These are phyloP conservation scores for Hygrocybe coccinea DNA, from an alignment of 768 basidiomycete species.

Conservation along the genomic window DNA sequence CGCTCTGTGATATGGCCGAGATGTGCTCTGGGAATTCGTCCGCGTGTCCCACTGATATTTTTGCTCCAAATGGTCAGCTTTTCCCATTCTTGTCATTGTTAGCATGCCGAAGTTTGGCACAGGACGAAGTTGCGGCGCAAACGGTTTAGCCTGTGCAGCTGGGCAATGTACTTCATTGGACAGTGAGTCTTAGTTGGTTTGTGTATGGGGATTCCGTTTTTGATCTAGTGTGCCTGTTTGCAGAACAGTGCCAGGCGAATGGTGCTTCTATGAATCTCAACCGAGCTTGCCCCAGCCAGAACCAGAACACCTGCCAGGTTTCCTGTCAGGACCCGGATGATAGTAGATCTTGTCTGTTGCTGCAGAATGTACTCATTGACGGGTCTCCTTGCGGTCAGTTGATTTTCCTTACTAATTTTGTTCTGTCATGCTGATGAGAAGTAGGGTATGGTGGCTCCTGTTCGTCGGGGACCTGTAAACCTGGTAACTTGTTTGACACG, in stretches of 20 bases:
- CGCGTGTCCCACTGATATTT: constrained; percentile 62
- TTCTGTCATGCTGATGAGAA: constrained; percentile 10
- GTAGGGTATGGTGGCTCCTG: constrained; percentile 74
- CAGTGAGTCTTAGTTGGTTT: constrained; percentile 38
- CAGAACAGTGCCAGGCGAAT: constrained; percentile 71
- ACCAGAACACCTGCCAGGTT: constrained; percentile 68
- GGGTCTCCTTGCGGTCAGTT: constrained; percentile 78
- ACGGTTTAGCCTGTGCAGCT: constrained; percentile 66
- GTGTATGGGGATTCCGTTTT: constrained; percentile 5
- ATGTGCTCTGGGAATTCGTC: constrained; percentile 72
- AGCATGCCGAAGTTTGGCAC: neutral
- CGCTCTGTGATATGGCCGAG: constrained; percentile 65
- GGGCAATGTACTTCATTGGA: constrained; percentile 73
- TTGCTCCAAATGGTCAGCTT: constrained; percentile 54
- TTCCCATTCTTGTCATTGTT: constrained; percentile 1
- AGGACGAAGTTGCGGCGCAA: constrained; percentile 63
- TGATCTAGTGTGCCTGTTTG: constrained; percentile 10
- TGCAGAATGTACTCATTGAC: constrained; percentile 69
- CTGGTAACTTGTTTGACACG: constrained; percentile 53
- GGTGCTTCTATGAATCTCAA: constrained; percentile 68
- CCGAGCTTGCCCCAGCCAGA: constrained; percentile 58
- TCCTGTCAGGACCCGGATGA: constrained; percentile 70
- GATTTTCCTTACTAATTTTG: constrained; percentile 4
- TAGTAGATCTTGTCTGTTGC: constrained; percentile 57
- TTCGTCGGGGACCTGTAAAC: constrained; percentile 52